phyloP scores from a whole-genome alignment of 2,329 filamentous ascomycete species.

The Akanthomyces muscarius region DNA sequence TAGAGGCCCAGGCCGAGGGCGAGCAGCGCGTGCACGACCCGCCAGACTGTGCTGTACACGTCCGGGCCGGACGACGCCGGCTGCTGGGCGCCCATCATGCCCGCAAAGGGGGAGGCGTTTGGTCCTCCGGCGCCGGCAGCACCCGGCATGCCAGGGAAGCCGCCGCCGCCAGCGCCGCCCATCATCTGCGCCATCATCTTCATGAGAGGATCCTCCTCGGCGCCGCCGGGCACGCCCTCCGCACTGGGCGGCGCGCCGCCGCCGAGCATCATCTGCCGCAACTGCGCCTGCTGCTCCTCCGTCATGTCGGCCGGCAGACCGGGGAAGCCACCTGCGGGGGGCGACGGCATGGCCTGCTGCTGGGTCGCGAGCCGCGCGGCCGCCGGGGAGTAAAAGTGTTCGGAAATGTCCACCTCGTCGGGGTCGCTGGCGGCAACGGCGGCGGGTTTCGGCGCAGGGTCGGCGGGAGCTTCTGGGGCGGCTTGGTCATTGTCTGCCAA shows the following conservation, averaged over 20 bases:
- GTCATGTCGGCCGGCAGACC: slow-evolving; percentile 33
- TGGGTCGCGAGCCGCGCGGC: slow-evolving; percentile 23
- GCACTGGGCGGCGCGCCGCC: slow-evolving; percentile 31
- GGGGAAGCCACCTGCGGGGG: slow-evolving; percentile 28
- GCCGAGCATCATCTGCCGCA: slow-evolving; percentile 62
- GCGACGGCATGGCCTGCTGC: slow-evolving; percentile 6
- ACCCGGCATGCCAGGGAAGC: slow-evolving; percentile 31
- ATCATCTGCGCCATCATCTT: slow-evolving; percentile 74
- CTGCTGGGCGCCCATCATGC: slow-evolving; percentile 40
- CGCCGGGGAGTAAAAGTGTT: slow-evolving; percentile 62
- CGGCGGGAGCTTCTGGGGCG: slow-evolving; percentile 31
- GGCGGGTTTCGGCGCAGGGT: slow-evolving; percentile 27
- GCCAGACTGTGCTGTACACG: slow-evolving; percentile 56
- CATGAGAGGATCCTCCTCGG: slow-evolving; percentile 33
- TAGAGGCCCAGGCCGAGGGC: slow-evolving; percentile 67
- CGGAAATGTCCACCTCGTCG: slow-evolving; percentile 75
- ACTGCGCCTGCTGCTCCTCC: slow-evolving; percentile 58
- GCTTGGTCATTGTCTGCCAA: slow-evolving; percentile 24
- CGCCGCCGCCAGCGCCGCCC: slow-evolving; percentile 34
- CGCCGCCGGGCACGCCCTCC: slow-evolving; percentile 29
- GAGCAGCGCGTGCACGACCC: slow-evolving; percentile 68
- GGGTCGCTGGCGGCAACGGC: slow-evolving; percentile 53
- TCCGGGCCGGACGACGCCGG: slow-evolving; percentile 30
- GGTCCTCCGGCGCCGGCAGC: slow-evolving; percentile 27
- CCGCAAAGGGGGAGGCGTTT: slow-evolving; percentile 32